These are phyloP conservation scores for Phytophthora crassamura DNA, from an alignment of 352 stramenopile genomes.

Conservation along the genomic window DNA sequence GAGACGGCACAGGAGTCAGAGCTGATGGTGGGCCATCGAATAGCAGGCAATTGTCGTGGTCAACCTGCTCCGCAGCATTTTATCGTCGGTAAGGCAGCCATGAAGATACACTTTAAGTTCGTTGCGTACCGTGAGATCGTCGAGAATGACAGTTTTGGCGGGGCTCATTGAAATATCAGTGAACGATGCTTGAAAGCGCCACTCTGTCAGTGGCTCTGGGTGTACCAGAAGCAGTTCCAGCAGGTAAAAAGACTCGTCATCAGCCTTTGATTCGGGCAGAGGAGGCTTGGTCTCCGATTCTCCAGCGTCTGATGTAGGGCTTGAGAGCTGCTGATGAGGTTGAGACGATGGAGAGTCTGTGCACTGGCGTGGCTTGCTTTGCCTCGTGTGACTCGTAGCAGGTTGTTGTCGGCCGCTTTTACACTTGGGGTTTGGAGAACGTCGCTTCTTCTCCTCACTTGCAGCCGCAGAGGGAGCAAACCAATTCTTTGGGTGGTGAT, in stretches of 20 bases:
- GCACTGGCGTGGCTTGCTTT: conserved; percentile 1
- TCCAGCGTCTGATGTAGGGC: neutral
- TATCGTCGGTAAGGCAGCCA: too few species aligned
- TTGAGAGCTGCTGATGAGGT: neutral
- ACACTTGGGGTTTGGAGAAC: conserved; percentile 10
- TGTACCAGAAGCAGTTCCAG: conserved; percentile 61
- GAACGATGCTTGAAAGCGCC: conserved; percentile 58
- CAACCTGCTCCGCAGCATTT: conserved; percentile 31
- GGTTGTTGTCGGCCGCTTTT: conserved; percentile 18
- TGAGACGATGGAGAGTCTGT: neutral
- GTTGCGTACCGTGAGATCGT: conserved; percentile 45
- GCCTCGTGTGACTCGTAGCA: neutral
- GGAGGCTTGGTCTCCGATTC: neutral
- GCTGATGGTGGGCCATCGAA: conserved; percentile 28
- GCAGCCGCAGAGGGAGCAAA: conserved; percentile 20
- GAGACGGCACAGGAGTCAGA: conserved; percentile 4
- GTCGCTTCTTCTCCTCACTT: neutral
- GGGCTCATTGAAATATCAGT: conserved; percentile 44
- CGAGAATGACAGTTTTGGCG: conserved; percentile 39
- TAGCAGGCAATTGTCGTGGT: conserved; percentile 52
- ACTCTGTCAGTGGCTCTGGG: conserved; percentile 40
- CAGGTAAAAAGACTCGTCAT: conserved; percentile 57
- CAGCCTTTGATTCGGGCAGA: conserved; percentile 14
- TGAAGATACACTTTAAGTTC: too few species aligned
- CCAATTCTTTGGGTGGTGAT: conserved; percentile 34